Evolutionary conservation across 2,329 filamentous ascomycete genomes (phyloP), one percentile per base, ranked within the genome.

Genomic region (Fonsecaea multimorphosa): DNA sequence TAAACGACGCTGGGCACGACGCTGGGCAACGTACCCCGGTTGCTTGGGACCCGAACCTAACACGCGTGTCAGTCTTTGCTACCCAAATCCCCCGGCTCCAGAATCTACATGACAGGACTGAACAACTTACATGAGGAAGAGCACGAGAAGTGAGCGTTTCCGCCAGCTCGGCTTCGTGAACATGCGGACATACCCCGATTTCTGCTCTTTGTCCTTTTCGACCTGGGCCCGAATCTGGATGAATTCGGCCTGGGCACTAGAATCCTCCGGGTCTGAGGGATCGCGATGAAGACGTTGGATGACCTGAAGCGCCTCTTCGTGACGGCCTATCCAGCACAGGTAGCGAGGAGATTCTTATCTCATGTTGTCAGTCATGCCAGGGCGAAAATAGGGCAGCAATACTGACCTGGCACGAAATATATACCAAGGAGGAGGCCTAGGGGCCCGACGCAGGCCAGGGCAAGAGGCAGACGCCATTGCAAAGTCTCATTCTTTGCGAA

Each of bases 11-110:
- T 14, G 9, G 1, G 3, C n/a, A n/a, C 14, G 8, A 16, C 24
- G n/a, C n/a, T n/a, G 8, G 14, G 5, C 9, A 49, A 53, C 54
- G 69, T n/a, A 74, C 70, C 7, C 75, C 74, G 6, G 73, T 65
- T 24, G 77, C 76, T 63, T 78, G 76, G 27, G 62, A 65, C 12
- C 63, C 63, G 34, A 68, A 68, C 65, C 62, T 67, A 54, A 14
- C 36, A n/a, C 22, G 19, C 27, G 6, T 22, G 36, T 64, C 54
- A 63, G 54, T 46, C 32, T 22, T 2, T 31, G 6, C 11, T n/a
- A 22, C 14, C 6, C 9, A 16, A 24, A 31, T 12, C 24, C 29
- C 1, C 4, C 11, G 1, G 4, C 38, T 40, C 32, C 16, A 27
- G 36, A 27, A 16, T 12, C 32, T 14, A 2, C 12, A 73, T 40